Percentiles rank a stretch among this genome's conserved stretches.
Evolutionary conservation across 805 yeast genomes (phyloP).

Genomic region (Danielozyma ontarioensis): DNA sequence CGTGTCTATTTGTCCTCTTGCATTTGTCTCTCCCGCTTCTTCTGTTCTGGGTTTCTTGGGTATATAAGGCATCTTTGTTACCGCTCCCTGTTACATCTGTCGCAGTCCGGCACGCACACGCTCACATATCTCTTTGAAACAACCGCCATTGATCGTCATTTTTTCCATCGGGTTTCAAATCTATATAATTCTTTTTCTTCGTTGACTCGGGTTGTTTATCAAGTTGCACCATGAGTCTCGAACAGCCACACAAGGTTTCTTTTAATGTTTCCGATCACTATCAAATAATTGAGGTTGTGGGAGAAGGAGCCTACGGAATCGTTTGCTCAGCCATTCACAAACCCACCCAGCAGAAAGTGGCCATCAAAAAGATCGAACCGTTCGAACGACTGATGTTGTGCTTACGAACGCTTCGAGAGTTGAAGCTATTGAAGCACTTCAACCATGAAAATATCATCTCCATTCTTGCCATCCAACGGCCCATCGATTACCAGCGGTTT

Average conservation of each 20-base stretch:
- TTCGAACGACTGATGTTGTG: conserved; percentile 88
- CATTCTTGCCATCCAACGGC: conserved; percentile 84
- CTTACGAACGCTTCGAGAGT: conserved; percentile 81
- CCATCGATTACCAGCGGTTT: conserved; percentile 67
- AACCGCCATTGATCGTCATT: too few species aligned
- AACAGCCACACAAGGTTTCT: conserved; percentile 29
- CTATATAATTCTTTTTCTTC: too few species aligned
- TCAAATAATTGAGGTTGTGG: conserved; percentile 78
- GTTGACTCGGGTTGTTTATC: too few species aligned
- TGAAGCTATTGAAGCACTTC: conserved; percentile 83
- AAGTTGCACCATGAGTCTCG: too few species aligned
- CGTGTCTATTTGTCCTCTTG: too few species aligned
- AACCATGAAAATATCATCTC: conserved; percentile 91
- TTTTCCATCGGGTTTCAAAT: too few species aligned
- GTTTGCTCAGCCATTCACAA: conserved; percentile 86
- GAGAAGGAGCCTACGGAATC: conserved; percentile 95
- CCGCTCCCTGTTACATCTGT: too few species aligned
- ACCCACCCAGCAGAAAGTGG: conserved; percentile 86
- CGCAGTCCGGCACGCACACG: too few species aligned
- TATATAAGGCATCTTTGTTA: too few species aligned
- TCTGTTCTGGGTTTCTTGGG: too few species aligned
- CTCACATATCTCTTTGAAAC: too few species aligned
- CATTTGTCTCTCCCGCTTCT: too few species aligned
- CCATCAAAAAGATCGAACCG: conserved; percentile 91
- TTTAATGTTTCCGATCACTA: conserved; percentile 88